Base-by-base conservation (phyloP, 768 basidiomycete genomes). In the Daedaleopsis nitida region DNA sequence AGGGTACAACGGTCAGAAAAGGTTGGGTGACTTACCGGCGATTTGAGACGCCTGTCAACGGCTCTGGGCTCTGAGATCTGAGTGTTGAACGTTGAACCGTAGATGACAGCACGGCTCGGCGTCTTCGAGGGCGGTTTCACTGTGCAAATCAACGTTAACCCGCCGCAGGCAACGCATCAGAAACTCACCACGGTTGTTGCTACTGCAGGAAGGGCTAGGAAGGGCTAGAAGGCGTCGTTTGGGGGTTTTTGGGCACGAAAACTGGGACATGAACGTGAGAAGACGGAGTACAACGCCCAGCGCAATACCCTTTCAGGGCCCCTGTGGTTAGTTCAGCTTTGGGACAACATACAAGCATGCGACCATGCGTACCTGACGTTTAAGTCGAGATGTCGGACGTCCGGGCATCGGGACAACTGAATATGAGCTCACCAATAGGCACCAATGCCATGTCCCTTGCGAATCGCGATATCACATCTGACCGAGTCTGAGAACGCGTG, bases 201-300 rank as follows among this genome's bases (percentile, higher is more conserved):
- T 42, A 10, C 39, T 42, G 39, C 39, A 42, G 13, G 39, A 12
- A 24, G 23, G 49, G 39, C 12, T 14, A 42, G 13, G 39, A 12
- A 24, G 23, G 49, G 39, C 12, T 14, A 21, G 48, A 3, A 27
- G 57, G 24, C 34, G 57, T 51, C 51, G 49, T 24, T 38, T 39
- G 24, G n/a, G 39, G 38, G 44, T 24, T 55, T 55, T 48, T 51
- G 12, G 45, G 34, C 23, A 54, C 21, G 39, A 38, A 8, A 37
- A 39, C 34, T 19, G 38, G 50, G 58, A 63, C 27, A 63, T 63
- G 62, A 59, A 52, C 58, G 62, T 59, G 58, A 23, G 62, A 56
- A 59, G 38, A 55, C 11, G 37, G 37, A 21, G 53, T 32, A 55
- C 62, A 55, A 58, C 48, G 42, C 48, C 51, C 14, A 32, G 32